Base-by-base conservation (phyloP, 495 filamentous ascomycete species). In the Neurospora sublineolata region DNA sequence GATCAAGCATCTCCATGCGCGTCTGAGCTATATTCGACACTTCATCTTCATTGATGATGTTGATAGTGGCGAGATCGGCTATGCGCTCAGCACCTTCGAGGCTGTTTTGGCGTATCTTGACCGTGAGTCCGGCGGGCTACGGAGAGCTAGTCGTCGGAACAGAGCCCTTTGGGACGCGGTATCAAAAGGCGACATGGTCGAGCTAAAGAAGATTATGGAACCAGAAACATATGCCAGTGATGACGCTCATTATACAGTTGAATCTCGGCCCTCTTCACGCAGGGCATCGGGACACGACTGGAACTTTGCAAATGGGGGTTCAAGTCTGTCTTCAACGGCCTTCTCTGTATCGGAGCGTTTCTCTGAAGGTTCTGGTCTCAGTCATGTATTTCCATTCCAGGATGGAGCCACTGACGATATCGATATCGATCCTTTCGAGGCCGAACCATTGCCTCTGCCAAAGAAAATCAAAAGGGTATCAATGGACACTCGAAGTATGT, bases 31-130 rank as follows among this genome's bases (percentile, higher is more conserved):
- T 78, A 97, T 99, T 89, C 91, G 93, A 69, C 91, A 95, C 72
- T 99, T 97, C 75, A 93, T 97, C 76, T 98, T 97, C 79, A 92
- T 95, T 42, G 94, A 97, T 73, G 96, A 98, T 84, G 94, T 98
- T 14, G 96, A 99, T 70, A 94, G 89, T 77, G 96, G 96, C 39
- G 96, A 99, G 82, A 91, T 94, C 84, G 96, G 96, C 33, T 99
- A 99, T 82, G 93, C 97, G 7, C 82, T 99, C 39, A 98, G 94
- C 77, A 99, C 96, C 1, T 92, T 97, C 68, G 96, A 99, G 81
- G 96, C 93, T 1, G 96, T 99, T 5, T 82, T 99, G 14, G 92
- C 93, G 10, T 97, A 99, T 80, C 87, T 99, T 20, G 87, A 90
- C 27, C 89, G 89, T 36, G 94, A 97, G 74, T 93, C 94, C 0